phyloP scores from a whole-genome alignment of 148 eudicot species.

The Chenopodium berlandieri region DNA sequence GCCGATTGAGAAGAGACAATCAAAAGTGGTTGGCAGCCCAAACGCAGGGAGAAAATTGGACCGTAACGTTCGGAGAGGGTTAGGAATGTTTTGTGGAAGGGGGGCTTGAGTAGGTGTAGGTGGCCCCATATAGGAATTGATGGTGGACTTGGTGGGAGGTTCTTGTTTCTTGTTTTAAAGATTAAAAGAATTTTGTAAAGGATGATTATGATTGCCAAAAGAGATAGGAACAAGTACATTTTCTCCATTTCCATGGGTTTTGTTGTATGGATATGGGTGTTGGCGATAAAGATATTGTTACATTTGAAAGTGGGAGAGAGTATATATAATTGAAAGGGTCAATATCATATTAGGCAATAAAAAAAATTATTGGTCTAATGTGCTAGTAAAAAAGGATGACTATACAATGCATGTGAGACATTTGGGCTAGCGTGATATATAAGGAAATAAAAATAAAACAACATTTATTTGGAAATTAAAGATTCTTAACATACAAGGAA shows the following conservation, averaged over 20 bases:
- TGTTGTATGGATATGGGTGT: not conserved
- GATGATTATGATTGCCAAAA: constrained; percentile 5
- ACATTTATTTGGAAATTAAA: too few species aligned
- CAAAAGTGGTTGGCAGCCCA: constrained; percentile 20
- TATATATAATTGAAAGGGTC: too few species aligned
- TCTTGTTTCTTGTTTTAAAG: constrained; percentile 4
- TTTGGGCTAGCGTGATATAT: too few species aligned
- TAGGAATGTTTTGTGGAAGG: constrained; percentile 22
- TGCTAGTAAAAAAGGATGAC: too few species aligned
- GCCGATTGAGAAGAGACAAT: constrained; percentile 29
- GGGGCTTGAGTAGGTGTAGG: constrained; percentile 35
- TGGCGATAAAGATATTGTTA: not conserved
- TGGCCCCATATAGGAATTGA: constrained; percentile 38
- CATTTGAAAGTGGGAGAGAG: not conserved
- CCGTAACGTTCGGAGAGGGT: constrained; percentile 25
- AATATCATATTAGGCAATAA: too few species aligned
- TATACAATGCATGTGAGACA: too few species aligned
- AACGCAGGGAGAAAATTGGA: constrained; percentile 23
- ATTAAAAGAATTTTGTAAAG: not conserved
- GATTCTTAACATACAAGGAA: too few species aligned
- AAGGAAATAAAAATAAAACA: too few species aligned
- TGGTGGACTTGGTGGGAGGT: constrained; percentile 37
- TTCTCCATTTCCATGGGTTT: constrained; percentile 7
- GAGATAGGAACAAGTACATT: not conserved
- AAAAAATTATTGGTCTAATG: too few species aligned